Conservation (phyloP, 345 rosid species). For the Eucalyptus curtisii region DNA sequence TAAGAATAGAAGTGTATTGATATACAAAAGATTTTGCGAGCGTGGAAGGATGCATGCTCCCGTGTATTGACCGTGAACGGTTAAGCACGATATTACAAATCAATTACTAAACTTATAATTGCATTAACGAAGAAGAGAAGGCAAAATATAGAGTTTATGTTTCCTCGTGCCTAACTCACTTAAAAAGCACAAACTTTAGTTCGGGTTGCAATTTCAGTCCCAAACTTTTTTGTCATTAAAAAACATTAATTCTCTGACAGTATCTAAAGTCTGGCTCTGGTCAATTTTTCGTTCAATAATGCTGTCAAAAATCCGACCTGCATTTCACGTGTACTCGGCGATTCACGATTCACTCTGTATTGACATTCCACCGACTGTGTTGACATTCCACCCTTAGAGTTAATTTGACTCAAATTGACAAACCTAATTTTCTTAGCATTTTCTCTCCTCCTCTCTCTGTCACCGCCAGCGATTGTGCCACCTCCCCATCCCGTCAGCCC, state of each 20-base stretch:
- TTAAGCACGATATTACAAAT: not conserved
- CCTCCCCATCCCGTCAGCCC: not conserved
- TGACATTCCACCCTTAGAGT: not conserved
- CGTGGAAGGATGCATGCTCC: not conserved
- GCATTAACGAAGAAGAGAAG: not conserved
- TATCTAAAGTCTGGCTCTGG: not conserved
- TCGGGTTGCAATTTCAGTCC: not conserved
- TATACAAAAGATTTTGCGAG: not conserved
- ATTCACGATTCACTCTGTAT: not conserved
- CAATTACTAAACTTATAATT: not conserved
- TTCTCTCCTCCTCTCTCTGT: not conserved
- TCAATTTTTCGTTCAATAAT: not conserved
- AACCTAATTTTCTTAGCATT: not conserved
- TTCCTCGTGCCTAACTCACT: not conserved
- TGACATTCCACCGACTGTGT: not conserved
- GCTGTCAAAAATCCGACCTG: not conserved
- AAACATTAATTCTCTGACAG: accelerated
- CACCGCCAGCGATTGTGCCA: not conserved
- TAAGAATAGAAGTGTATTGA: not conserved
- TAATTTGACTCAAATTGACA: not conserved
- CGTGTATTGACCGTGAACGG: not conserved
- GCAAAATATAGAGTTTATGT: not conserved
- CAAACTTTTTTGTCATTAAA: not conserved
- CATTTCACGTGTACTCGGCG: not conserved
- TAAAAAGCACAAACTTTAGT: not conserved